Percentiles rank a stretch among this genome's conserved stretches.
Evolutionary conservation across 2,329 filamentous ascomycete species (phyloP).

Genomic region (Cladobotryum protrusum): DNA sequence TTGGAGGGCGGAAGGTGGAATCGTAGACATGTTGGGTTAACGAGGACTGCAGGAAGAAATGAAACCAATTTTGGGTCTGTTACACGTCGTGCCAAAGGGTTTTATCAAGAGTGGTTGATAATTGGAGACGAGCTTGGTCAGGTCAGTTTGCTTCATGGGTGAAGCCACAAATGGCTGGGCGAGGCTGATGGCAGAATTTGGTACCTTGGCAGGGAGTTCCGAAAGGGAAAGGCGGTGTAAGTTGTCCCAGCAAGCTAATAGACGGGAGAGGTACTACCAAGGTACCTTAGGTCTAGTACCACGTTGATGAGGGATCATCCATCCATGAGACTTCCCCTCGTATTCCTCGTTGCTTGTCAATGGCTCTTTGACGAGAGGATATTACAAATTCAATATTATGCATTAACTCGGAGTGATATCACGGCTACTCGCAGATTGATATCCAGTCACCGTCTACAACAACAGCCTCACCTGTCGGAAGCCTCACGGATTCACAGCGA

Average conservation of each 20-base stretch:
- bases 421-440: too few species aligned
- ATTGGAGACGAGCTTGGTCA: neutral
- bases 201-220: neutral
- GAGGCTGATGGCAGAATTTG: constrained; percentile 11
- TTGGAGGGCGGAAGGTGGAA: constrained; percentile 68
- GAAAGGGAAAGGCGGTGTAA: constrained; percentile 9
- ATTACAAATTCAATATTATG: too few species aligned
- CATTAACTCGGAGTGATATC: too few species aligned
- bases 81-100: neutral
- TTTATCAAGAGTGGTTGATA: neutral
- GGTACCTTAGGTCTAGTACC: too few species aligned
- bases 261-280: neutral
- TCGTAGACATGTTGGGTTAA: constrained; percentile 64
- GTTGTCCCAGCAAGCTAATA: too few species aligned
- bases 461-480: too few species aligned
- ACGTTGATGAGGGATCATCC: neutral
- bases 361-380: too few species aligned
- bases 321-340: too few species aligned
- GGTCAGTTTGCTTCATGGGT: neutral
- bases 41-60: neutral
- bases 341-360: too few species aligned
- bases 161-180: neutral
- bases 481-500: too few species aligned
- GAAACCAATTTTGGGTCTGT: neutral
- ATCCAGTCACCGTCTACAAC: too few species aligned